phyloP scores from a whole-genome alignment of 2,329 filamentous ascomycete species.

The Aspergillus eucalypticola region DNA sequence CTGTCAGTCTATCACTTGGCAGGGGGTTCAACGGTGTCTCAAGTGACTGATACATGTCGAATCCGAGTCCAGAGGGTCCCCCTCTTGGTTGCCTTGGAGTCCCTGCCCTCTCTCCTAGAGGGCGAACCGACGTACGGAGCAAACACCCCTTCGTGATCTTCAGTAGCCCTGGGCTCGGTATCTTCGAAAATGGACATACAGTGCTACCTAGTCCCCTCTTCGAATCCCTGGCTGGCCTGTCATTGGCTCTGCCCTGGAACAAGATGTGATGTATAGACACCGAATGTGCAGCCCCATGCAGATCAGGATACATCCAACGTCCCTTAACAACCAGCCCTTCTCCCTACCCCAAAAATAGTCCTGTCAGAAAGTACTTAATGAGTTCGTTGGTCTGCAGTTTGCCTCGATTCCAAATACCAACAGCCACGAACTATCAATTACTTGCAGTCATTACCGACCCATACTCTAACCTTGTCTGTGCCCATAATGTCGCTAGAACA shows the following conservation, averaged over 20 bases:
- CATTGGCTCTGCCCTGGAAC: background rate
- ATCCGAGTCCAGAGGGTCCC: background rate
- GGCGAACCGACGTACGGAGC: background rate
- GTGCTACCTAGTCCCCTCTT: background rate
- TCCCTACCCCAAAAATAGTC: slow-evolving; percentile 2
- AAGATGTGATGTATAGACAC: background rate
- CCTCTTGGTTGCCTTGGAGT: background rate
- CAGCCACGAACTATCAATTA: slow-evolving; percentile 16
- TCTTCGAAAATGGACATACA: background rate
- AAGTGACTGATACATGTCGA: background rate
- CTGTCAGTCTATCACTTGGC: background rate
- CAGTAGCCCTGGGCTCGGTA: background rate
- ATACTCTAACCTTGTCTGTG: slow-evolving; percentile 3
- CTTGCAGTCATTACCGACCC: slow-evolving; percentile 5
- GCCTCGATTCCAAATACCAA: slow-evolving; percentile 27
- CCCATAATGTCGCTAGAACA: slow-evolving; percentile 23
- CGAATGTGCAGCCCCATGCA: background rate
- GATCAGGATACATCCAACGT: background rate
- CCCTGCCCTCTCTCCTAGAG: background rate
- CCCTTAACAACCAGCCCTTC: background rate
- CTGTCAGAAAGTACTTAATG: background rate
- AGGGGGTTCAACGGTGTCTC: background rate
- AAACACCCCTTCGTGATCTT: background rate
- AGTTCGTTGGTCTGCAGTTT: background rate
- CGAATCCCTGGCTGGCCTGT: background rate